Conservation (phyloP, 177 flowering plant species). For the Vitis hybrid region DNA sequence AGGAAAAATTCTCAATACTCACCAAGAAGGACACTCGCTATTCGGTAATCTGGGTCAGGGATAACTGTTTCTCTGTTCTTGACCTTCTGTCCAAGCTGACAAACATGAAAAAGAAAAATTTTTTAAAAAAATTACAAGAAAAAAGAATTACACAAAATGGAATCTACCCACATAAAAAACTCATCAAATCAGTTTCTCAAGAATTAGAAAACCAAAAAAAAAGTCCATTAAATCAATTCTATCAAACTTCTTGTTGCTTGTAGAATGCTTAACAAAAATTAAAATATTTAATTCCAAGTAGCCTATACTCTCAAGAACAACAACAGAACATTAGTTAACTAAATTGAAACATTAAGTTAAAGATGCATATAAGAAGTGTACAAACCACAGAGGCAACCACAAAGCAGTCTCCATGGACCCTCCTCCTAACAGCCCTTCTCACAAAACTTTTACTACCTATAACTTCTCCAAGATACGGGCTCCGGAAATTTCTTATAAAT, state of each 20-base stretch:
- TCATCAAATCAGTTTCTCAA: neutral
- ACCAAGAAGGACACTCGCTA: conserved; percentile 81
- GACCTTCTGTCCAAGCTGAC: conserved; percentile 57
- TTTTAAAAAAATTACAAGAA: neutral
- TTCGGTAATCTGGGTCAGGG: conserved; percentile 88
- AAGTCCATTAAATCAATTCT: neutral
- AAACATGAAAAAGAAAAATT: conserved; percentile 4
- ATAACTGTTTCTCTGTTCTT: conserved; percentile 60
- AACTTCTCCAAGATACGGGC: conserved; percentile 32
- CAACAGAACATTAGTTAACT: neutral
- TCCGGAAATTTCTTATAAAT: conserved; percentile 23
- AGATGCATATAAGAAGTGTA: conserved; percentile 3
- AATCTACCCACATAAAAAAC: neutral
- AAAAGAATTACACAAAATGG: neutral
- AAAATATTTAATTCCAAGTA: too few species aligned
- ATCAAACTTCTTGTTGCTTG: conserved; percentile 1
- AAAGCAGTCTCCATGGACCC: conserved; percentile 10
- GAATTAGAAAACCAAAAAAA: neutral
- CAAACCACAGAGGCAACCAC: conserved; percentile 53
- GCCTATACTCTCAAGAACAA: neutral
- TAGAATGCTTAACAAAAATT: neutral
- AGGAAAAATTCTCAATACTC: conserved; percentile 11
- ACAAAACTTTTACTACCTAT: conserved; percentile 8
- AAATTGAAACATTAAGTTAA: neutral
- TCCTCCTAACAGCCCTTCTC: conserved; percentile 20